Conservation (phyloP, 139 green algal species). For the Coelastrella sp. region DNA sequence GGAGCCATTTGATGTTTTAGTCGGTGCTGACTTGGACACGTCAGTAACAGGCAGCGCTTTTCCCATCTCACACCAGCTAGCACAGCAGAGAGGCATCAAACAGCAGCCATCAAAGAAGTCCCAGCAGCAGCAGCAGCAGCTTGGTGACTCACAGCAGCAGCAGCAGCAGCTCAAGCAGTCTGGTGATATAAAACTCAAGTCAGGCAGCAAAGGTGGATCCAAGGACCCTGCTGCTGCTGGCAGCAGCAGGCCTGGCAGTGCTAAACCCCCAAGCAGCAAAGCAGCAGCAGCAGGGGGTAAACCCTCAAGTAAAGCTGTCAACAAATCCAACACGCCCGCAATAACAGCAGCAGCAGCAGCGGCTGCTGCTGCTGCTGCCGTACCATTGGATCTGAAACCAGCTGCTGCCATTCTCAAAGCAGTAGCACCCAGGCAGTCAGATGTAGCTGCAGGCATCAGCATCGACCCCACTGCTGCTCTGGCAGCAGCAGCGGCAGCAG, state of each 20-base stretch:
- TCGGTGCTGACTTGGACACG: conserved; percentile 84
- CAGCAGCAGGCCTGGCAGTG: conserved; percentile 18
- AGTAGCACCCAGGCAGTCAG: neutral
- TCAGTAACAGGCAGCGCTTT: conserved; percentile 72
- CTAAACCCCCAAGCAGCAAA: neutral
- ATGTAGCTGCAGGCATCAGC: neutral
- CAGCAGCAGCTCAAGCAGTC: conserved; percentile 5
- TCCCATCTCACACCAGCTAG: conserved; percentile 44
- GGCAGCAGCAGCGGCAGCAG: conserved; percentile 24
- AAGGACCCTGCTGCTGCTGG: neutral
- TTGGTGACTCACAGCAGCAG: neutral
- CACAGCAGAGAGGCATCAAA: neutral
- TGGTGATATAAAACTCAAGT: neutral
- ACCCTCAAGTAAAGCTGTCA: neutral
- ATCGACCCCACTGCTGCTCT: neutral
- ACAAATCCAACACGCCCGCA: no score
- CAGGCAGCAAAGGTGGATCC: neutral
- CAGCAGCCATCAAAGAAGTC: neutral
- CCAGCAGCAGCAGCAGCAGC: conserved; percentile 23
- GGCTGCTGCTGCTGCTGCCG: neutral
- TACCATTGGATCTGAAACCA: neutral
- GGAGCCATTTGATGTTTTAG: conserved; percentile 84
- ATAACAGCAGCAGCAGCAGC: neutral
- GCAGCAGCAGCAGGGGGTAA: conserved; percentile 9
- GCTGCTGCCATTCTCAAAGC: conserved; percentile 14